Evolutionary conservation across 306 rosid genomes (phyloP), one percentile per base, ranked within the genome.

Genomic region (Trichosanthes truncata): DNA sequence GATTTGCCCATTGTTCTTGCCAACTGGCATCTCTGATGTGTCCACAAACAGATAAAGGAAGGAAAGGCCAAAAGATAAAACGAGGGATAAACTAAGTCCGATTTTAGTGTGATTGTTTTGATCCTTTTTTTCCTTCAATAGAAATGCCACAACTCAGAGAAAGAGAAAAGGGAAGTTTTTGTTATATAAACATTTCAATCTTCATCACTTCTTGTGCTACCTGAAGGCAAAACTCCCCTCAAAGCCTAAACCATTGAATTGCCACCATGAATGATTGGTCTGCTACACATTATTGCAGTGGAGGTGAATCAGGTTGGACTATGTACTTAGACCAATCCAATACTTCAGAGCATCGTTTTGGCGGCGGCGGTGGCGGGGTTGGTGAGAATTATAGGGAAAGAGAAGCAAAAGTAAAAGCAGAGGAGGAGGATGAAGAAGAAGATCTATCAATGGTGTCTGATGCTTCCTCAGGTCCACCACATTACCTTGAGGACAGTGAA

Each of bases 261-360:
- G 17, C 46, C 43, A 17, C 61, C 65, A 76, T 76, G 79, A 76
- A 76, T 76, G 23, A 55, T 43, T 53, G 48, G 78, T 83, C 97
- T 52, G 76, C 86, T 81, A 87, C 97, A 81, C 86, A 85, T 62
- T 87, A 82, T 78, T 89, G 86, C 72, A 85, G 86, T 82, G 90
- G 89, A 65, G 84, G 93, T 82, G 98, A 93, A 86, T 95, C 99
- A 7, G 99, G 98, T 76, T 95, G 99, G 99, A 95, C 99, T 5
- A 81, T 77, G 80, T 95, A 95, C 74, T 86, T 95, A 7, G 94
- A 89, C 77, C 92, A 93, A 82, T 89, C 98, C 15, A 78, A 81
- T 62, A 51, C 84, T 81, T 85, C 96, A 45, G 88, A 84, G 57
- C 81, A 69, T 57, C 82, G 86, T 56, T 79, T 84, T 36, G 75